phyloP scores from a whole-genome alignment of 768 basidiomycete genomes.

The Mycena sanguinolenta region DNA sequence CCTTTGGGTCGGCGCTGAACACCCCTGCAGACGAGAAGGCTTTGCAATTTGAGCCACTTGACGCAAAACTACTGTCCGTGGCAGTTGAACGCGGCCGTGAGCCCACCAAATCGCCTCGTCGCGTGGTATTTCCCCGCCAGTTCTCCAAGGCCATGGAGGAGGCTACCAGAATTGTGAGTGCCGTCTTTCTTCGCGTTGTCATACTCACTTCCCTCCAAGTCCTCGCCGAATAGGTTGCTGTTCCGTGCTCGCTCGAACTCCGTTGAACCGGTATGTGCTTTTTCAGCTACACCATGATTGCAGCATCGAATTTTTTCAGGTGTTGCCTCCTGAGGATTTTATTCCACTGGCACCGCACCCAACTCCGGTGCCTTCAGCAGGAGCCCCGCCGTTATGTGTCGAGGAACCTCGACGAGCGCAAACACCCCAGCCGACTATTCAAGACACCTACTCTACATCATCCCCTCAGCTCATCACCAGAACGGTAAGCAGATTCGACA shows the following conservation, averaged over 20 bases:
- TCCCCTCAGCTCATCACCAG: slow-evolving; percentile 11
- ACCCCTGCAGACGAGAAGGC: slow-evolving; percentile 29
- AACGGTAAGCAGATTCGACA: slow-evolving; percentile 1
- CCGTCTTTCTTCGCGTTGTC: background rate
- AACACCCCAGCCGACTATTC: slow-evolving; percentile 20
- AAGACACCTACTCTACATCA: background rate
- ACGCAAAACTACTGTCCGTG: slow-evolving; percentile 20
- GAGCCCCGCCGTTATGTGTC: too few species aligned
- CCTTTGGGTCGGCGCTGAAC: slow-evolving; percentile 28
- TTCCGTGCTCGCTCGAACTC: too few species aligned
- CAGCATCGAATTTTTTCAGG: background rate
- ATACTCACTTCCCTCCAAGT: background rate
- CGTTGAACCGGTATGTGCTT: too few species aligned
- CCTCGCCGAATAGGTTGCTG: too few species aligned
- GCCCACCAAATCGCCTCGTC: background rate
- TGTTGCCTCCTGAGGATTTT: background rate
- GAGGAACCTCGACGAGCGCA: slow-evolving; percentile 4
- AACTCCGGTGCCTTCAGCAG: too few species aligned
- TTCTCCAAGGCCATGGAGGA: slow-evolving; percentile 30
- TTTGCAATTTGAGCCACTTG: slow-evolving; percentile 26
- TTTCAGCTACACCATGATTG: too few species aligned
- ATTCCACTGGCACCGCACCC: background rate
- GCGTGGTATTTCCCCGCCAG: slow-evolving; percentile 31
- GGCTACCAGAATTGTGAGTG: slow-evolving; percentile 22
- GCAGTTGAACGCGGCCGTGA: background rate